phyloP scores from a whole-genome alignment of 129 eudicot genomes.

The Centaurea solstitialis region DNA sequence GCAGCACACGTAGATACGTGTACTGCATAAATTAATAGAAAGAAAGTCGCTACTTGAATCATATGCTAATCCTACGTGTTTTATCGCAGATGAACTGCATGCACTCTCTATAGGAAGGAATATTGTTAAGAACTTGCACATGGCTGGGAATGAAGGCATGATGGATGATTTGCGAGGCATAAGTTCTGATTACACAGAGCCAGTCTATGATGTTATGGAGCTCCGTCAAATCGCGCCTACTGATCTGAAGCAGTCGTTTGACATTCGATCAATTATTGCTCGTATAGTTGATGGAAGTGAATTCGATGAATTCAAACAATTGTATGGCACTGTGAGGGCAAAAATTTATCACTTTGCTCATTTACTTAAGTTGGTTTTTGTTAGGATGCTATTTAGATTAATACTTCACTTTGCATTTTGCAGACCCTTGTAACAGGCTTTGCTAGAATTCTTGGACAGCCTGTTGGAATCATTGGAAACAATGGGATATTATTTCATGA shows the following conservation, averaged over 20 bases:
- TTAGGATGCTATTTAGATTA: not conserved
- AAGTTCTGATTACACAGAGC: constrained; percentile 64
- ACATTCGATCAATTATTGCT: constrained; percentile 82
- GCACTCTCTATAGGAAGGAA: constrained; percentile 90
- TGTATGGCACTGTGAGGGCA: constrained; percentile 99
- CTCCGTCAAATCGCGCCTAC: constrained; percentile 88
- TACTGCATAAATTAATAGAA: not conserved
- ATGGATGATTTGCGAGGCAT: constrained; percentile 24
- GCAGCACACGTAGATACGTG: not conserved
- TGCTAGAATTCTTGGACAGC: constrained; percentile 83
- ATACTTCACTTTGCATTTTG: constrained; percentile 20
- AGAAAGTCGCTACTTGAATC: too few species aligned
- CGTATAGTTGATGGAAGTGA: constrained; percentile 96
- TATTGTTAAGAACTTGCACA: constrained; percentile 85
- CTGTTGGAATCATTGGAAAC: constrained; percentile 95
- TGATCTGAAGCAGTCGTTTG: constrained; percentile 89
- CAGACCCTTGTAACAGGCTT: constrained; percentile 99
- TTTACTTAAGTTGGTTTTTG: not conserved
- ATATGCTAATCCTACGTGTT: constrained; percentile 1
- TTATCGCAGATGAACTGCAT: constrained; percentile 83
- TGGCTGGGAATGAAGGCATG: constrained; percentile 61
- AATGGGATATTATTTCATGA: constrained; percentile 86
- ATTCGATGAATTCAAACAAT: constrained; percentile 98
- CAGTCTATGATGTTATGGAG: constrained; percentile 73
- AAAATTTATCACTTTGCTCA: constrained; percentile 31